Base-by-base conservation (phyloP, 768 basidiomycete genomes). In the Albatrellus ellisii region DNA sequence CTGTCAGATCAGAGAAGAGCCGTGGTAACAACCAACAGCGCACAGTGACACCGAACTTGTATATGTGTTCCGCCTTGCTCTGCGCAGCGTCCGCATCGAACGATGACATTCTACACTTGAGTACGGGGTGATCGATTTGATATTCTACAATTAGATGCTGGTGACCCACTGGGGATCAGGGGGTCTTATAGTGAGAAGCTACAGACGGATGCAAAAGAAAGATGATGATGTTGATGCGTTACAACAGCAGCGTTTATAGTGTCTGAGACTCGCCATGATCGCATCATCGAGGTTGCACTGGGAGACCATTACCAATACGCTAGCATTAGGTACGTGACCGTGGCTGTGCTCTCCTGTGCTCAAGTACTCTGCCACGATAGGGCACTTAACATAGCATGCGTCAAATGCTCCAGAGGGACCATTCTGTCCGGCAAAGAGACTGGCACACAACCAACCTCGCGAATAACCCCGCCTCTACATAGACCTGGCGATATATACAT, bases 11-110 rank as follows among this genome's bases (percentile, higher is more conserved):
- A 21, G 6, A 32, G 24, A 24, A 21, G 32, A 32, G 15, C 7
- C 3, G 18, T 11, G 18, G 47, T 11, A 29, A 25, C 34, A 7
- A 42, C 38, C 39, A 83, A n/a, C n/a, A n/a, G n/a, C n/a, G n/a
- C n/a, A n/a, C 86, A 77, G 86, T 86, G 61, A 90, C 87, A 52
- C 87, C 69, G 56, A 87, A 89, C 59, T 79, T 70, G 64, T 89
- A 90, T 7, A 54, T 56, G 43, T 70, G 76, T 46, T 61, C 58
- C 48, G 56, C 17, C 38, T 39, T 17, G 14, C 26, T 6, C 6
- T 15, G 4, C 8, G 24, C 36, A 10, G 2, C 38, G 38, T 11
- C 28, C 6, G 12, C 6, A 20, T 36, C 35, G 8, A 2, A 17
- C n/a, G n/a, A 9, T 22, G 8, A 4, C 26, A 17, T 25, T 3